A percentile compares a stretch with the other conserved stretches of the same genome.
phyloP scores from a whole-genome alignment of 805 yeast genomes.

The Candida koratica region DNA sequence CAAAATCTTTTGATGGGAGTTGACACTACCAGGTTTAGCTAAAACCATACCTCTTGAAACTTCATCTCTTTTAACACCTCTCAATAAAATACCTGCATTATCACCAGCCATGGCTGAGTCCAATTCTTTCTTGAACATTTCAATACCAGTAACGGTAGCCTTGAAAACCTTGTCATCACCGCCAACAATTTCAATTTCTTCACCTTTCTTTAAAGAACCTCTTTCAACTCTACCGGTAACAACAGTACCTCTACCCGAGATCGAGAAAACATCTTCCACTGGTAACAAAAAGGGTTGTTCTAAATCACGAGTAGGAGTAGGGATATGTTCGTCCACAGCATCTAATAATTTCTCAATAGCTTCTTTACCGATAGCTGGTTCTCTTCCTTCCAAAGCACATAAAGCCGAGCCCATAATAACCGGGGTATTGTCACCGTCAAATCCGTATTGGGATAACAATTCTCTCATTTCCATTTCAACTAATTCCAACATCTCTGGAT shows the following conservation, averaged over 20 bases:
- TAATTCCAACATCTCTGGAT: slow-evolving; percentile 97
- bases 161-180: slow-evolving; percentile 79
- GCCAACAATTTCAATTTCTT: slow-evolving; percentile 97
- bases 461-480: slow-evolving; percentile 99
- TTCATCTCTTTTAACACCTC: slow-evolving; percentile 98
- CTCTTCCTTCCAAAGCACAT: slow-evolving; percentile 85
- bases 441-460: slow-evolving; percentile 82
- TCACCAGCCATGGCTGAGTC: slow-evolving; percentile 99
- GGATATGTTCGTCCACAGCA: slow-evolving; percentile 91
- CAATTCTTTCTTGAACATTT: slow-evolving; percentile 98
- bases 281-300: slow-evolving; percentile 97
- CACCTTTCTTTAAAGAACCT: slow-evolving; percentile 96
- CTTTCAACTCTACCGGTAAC: slow-evolving; percentile 99
- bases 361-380: slow-evolving; percentile 88
- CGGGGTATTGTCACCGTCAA: slow-evolving; percentile 97
- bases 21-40: slow-evolving; percentile 87
- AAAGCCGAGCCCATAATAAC: slow-evolving; percentile 98
- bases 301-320: slow-evolving; percentile 94
- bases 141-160: slow-evolving; percentile 96
- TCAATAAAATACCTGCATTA: slow-evolving; percentile 93
- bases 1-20: slow-evolving; percentile 89
- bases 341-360: slow-evolving; percentile 80
- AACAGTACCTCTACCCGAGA: slow-evolving; percentile 99
- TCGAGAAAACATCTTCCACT: slow-evolving; percentile 94
- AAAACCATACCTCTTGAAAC: slow-evolving; percentile 96